Evolutionary conservation across 225 moss, liverwort and hornwort genomes (phyloP), one percentile per base, ranked within the genome.

Genomic region (Antitrichia curtipendula): DNA sequence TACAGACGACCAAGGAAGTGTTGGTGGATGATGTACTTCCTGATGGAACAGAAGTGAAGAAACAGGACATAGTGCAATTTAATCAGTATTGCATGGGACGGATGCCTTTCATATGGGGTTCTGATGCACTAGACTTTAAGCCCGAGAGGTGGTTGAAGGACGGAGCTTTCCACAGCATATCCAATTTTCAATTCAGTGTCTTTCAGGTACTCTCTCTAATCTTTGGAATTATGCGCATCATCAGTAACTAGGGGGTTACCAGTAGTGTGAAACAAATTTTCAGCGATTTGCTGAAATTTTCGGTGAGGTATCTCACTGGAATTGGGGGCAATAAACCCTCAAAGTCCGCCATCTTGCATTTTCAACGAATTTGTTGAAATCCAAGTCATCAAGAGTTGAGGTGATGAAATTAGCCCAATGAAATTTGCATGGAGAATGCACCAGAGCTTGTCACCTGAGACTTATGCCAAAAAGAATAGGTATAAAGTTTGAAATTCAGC

Each of bases 141-240:
- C 96, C 97, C 49, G 94, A 97, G 82, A 84, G 97, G 57, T 97
- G 96, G 96, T 86, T 97, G 56, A 88, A 91, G 84, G 90, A 94
- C 56, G 95, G 96, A 12, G 83, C 93, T 53, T 96, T 90, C 78
- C 92, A 89, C 28, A 80, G 90, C 20, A 89, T 86, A 72, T 96
- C 96, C 32, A 94, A 93, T 18, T 97, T 93, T 62, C 94, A 94
- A 89, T 84, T 95, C 78, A 91, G 91, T 24, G 92, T 90, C 60
- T 97, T 97, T 76, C 95, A 97, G 96, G 91, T 91, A 88, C 34
- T 58, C 22, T 27, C 52, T 40, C 53, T 60, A 22, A 36, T 59
- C 59, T 68, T 68, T 68, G 56, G 47, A 24, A 74, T 65, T 74
- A 90, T 90, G 16, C 16, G 10, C 85, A 65, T 75, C 62, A 45